Evolutionary conservation across 192 early-diverging fungal genomes (phyloP).

Genomic region (Backusella luteola): DNA sequence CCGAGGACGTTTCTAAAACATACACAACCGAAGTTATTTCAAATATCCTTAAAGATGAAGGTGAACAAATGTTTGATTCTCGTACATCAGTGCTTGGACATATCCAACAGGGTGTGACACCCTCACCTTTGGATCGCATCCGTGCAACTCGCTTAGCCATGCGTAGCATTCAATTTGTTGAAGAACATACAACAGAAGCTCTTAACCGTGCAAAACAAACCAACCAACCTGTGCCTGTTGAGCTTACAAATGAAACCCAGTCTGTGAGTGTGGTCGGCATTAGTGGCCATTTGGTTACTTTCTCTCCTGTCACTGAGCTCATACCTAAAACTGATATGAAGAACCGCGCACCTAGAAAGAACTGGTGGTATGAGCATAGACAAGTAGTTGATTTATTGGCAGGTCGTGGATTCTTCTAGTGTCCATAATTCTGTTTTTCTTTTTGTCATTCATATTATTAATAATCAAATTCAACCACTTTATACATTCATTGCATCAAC

Average conservation of each 20-base stretch:
- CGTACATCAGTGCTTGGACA: constrained; percentile 91
- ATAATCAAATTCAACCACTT: neutral
- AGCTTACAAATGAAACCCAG: constrained; percentile 56
- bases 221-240: constrained; percentile 50
- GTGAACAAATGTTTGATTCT: constrained; percentile 84
- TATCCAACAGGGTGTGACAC: constrained; percentile 92
- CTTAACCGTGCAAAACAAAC: constrained; percentile 45
- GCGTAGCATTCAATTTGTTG: constrained; percentile 82
- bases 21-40: constrained; percentile 91
- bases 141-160: constrained; percentile 87
- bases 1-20: constrained; percentile 69
- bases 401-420: constrained; percentile 14
- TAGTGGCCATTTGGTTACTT: constrained; percentile 69
- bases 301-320: constrained; percentile 67
- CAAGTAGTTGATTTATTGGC: constrained; percentile 22
- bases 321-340: constrained; percentile 76
- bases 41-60: constrained; percentile 85
- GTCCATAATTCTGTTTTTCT: neutral
- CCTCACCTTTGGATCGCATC: constrained; percentile 91
- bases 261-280: constrained; percentile 83
- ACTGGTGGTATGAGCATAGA: constrained; percentile 62
- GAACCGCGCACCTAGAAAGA: constrained; percentile 64
- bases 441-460: neutral
- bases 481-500: neutral
- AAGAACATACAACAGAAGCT: constrained; percentile 56